phyloP scores from a whole-genome alignment of 169 alveolate genomes.

The Fabrea salina region DNA sequence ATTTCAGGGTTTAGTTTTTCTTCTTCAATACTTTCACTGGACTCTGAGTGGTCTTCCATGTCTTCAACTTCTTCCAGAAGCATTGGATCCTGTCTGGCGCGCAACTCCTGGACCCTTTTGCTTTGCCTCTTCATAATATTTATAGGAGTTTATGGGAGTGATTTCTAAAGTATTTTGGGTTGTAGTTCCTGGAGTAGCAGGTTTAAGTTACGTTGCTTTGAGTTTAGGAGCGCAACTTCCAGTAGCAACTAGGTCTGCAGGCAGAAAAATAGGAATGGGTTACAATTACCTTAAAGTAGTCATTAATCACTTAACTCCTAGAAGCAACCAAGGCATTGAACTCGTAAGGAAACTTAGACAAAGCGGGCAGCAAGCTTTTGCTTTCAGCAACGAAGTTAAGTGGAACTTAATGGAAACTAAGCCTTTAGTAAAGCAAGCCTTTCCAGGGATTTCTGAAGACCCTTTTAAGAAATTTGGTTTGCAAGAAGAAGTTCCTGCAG shows the following conservation, averaged over 20 bases:
- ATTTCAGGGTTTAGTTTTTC: not conserved
- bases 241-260: constrained; percentile 47
- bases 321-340: constrained; percentile 44
- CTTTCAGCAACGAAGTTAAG: constrained; percentile 15
- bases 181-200: constrained; percentile 30
- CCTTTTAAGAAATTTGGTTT: constrained; percentile 29
- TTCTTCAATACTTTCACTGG: not conserved
- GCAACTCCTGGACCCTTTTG: too few relatives aligned
- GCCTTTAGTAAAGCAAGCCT: not conserved
- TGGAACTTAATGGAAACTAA: not conserved
- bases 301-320: constrained; percentile 41
- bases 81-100: too few relatives aligned
- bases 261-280: constrained; percentile 59
- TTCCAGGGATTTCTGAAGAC: constrained; percentile 25
- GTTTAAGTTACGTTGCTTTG: constrained; percentile 46
- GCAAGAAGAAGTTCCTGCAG: not conserved
- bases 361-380: constrained; percentile 44
- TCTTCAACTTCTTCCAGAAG: too few relatives aligned
- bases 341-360: constrained; percentile 42
- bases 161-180: not conserved
- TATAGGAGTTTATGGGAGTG: not conserved
- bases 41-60: too few relatives aligned
- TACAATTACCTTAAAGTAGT: constrained; percentile 57
- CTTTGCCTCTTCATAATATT: too few relatives aligned
- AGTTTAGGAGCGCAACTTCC: constrained; percentile 55